Percentiles rank a stretch among this genome's conserved stretches.
Evolutionary conservation across 441 rosid genomes (phyloP).

Genomic region (Aleurites moluccanus): DNA sequence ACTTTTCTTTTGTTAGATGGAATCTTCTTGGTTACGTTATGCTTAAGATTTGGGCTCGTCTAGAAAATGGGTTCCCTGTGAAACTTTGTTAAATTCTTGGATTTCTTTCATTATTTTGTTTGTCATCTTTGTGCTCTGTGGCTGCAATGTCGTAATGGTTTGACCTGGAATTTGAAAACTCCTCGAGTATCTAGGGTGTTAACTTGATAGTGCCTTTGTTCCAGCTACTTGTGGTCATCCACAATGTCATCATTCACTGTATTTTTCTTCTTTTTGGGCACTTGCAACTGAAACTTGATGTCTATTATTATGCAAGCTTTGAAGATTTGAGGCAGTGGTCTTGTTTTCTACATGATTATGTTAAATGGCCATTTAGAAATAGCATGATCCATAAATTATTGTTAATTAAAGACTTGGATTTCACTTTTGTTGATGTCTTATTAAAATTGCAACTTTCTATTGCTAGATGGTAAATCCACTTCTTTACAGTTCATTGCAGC

Average conservation of each 20-base stretch:
- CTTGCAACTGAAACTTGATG: background rate
- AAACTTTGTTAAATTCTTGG: background rate
- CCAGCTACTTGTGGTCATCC: background rate
- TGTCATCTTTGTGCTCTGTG: background rate
- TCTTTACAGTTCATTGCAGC: slow-evolving; percentile 87
- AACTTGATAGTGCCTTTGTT: background rate
- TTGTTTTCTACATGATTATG: background rate
- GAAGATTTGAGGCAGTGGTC: background rate
- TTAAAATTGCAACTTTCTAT: background rate
- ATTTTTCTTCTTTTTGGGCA: background rate
- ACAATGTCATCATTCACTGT: background rate
- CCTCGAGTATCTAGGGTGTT: background rate
- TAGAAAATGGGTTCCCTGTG: background rate
- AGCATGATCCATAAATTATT: background rate
- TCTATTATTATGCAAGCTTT: background rate
- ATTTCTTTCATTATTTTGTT: background rate
- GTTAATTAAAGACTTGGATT: background rate
- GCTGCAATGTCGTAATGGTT: slow-evolving; percentile 5
- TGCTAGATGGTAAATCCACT: slow-evolving; percentile 26
- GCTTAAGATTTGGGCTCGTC: background rate
- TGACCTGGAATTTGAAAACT: background rate
- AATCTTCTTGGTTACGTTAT: background rate
- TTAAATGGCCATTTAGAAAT: background rate
- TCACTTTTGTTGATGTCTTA: background rate
- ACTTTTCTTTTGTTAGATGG: background rate